Percentiles rank a stretch among this genome's conserved stretches.
phyloP scores from a whole-genome alignment of 805 yeast species.

The Wickerhamiella spandovensis region DNA sequence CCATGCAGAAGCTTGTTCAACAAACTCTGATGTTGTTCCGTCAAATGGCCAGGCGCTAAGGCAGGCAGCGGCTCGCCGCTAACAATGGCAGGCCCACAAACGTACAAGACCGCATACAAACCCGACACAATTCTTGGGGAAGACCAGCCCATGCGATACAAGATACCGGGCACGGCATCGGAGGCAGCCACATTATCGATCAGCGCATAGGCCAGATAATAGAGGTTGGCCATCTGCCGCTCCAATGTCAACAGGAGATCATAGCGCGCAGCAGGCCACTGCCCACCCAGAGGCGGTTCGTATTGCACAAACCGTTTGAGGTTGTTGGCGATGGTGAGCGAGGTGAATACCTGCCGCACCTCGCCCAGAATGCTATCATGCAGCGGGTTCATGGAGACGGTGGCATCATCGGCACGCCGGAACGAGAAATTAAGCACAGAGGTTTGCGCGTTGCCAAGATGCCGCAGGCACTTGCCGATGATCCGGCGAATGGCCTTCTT shows the following conservation, averaged over 20 bases:
- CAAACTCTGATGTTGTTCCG: neutral
- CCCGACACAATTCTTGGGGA: slow-evolving; percentile 18
- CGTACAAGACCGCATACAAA: slow-evolving; percentile 21
- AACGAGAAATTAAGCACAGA: neutral
- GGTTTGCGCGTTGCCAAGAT: neutral
- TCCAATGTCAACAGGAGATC: slow-evolving; percentile 17
- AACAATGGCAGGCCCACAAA: slow-evolving; percentile 20
- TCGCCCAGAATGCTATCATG: neutral
- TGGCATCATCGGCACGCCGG: neutral
- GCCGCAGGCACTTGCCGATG: neutral
- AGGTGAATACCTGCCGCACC: neutral
- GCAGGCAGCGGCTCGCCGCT: slow-evolving; percentile 23
- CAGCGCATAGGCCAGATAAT: slow-evolving; percentile 16
- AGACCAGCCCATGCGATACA: slow-evolving; percentile 22
- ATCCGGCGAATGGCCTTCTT: slow-evolving; percentile 19
- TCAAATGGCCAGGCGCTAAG: slow-evolving; percentile 21
- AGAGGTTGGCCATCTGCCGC: slow-evolving; percentile 19
- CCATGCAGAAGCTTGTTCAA: neutral
- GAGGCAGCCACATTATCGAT: slow-evolving; percentile 20
- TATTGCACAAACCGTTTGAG: slow-evolving; percentile 15
- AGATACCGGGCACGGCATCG: slow-evolving; percentile 12
- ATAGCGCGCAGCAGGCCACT: slow-evolving; percentile 23
- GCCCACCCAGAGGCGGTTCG: slow-evolving; percentile 25
- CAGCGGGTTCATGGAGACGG: neutral
- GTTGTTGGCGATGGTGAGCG: slow-evolving; percentile 12